Base-by-base conservation (phyloP, 495 filamentous ascomycete species). In the Daldinia caldariorum region DNA sequence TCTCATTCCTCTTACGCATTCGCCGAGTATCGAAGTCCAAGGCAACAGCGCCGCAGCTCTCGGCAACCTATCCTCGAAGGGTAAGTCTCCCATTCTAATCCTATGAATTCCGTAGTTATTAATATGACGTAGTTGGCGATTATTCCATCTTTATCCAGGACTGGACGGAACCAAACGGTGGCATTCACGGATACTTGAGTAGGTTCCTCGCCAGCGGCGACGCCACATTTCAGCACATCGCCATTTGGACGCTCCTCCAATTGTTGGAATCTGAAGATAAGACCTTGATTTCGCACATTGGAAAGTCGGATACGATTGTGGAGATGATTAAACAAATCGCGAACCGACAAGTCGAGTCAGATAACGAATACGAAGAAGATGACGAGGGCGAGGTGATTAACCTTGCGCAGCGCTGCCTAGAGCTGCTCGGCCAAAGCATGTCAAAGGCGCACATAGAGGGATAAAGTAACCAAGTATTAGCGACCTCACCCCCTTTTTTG, bases 161-260 rank as follows among this genome's bases (percentile, higher is more conserved):
- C 79, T 99, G 95, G 95, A 88, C 85, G 22, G 90, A 96, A 72
- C 95, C 95, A 3, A 90, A 93, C 63, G 94, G 93, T 60, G 95
- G 95, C 31, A 97, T 99, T 66, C 93, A 97, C 76, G 94, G 95
- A 55, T 99, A 99, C 75, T 85, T 99, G 18, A 90, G 88, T 65
- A 88, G 95, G 54, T 99, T 99, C 83, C 87, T 99, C 5, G 92
- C 89, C 20, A 97, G 93, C 74, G 94, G 93, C 43, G 95, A 99
- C 76, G 90, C 96, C 12, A 99, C 95, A 1, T 99, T 99, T 84
- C 95, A 99, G 77, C 95, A 99, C 78, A 99, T 99, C 72, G 94
- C 95, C 38, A 97, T 97, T 70, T 99, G 95, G 95, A 99, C 95
- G 0, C 82, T 99, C 49, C 88, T 98, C 9, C 95, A 99, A 75